A percentile compares a stretch with the other conserved stretches of the same genome.
Evolutionary conservation across 2,329 filamentous ascomycete genomes (phyloP).

Genomic region (Colletotrichum lupini): DNA sequence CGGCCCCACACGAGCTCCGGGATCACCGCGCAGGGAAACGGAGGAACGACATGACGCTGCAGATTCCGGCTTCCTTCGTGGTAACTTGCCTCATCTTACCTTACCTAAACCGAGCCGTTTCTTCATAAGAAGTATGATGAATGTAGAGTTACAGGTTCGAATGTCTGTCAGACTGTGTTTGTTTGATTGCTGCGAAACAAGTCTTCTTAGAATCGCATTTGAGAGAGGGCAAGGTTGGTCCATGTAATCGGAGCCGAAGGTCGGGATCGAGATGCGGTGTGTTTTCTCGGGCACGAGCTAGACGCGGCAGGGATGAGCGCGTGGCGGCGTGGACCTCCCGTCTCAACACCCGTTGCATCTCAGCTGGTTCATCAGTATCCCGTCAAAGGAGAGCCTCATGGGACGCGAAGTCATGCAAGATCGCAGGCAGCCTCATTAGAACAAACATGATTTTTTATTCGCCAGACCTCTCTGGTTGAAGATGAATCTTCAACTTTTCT

Average conservation of each 20-base stretch:
- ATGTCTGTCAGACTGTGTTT: no score
- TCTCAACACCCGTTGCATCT: neutral
- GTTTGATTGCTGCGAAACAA: no score
- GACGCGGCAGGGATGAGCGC: slow-evolving; percentile 4
- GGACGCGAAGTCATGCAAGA: neutral
- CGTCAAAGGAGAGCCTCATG: no score
- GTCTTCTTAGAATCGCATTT: no score
- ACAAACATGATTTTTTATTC: slow-evolving; percentile 8
- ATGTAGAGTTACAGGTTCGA: no score
- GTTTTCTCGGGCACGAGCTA: neutral
- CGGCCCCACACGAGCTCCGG: slow-evolving; percentile 25
- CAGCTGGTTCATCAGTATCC: neutral
- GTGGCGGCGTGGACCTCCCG: neutral
- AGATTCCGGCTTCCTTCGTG: neutral
- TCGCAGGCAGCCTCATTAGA: neutral
- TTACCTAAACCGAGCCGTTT: no score
- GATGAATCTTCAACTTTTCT: slow-evolving; percentile 13
- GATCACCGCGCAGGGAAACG: neutral
- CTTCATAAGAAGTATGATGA: no score
- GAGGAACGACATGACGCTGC: neutral
- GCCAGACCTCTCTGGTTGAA: slow-evolving; percentile 18
- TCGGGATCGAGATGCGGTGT: neutral
- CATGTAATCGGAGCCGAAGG: neutral
- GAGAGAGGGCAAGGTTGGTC: neutral
- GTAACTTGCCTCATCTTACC: no score